A percentile compares a stretch with the other conserved stretches of the same genome.
phyloP scores from a whole-genome alignment of 805 yeast species.

The Teunomyces tritomae region DNA sequence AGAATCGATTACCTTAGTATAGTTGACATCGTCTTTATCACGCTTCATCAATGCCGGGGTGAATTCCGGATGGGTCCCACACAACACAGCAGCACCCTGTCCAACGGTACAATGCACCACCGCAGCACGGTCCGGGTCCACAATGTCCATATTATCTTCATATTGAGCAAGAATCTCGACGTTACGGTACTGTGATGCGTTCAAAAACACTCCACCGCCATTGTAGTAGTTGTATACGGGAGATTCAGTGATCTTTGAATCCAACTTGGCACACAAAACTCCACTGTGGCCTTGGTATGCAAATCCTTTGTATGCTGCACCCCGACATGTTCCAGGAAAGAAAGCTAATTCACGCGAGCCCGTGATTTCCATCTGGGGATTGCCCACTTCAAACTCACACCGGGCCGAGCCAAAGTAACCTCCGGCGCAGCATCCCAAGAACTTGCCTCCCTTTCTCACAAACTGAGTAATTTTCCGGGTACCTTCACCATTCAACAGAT shows the following conservation, averaged over 20 bases:
- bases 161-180: conserved; percentile 77
- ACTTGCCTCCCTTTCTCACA: conserved; percentile 77
- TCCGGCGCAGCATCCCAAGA: conserved; percentile 92
- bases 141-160: conserved; percentile 53
- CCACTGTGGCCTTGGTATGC: conserved; percentile 75
- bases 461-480: conserved; percentile 58
- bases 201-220: conserved; percentile 87
- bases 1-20: conserved; percentile 28
- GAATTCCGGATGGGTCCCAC: conserved; percentile 92
- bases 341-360: conserved; percentile 82
- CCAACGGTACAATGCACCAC: conserved; percentile 68
- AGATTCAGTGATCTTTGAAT: conserved; percentile 22
- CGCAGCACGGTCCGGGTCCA: conserved; percentile 55
- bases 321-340: conserved; percentile 81
- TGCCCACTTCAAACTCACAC: conserved; percentile 83
- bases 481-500: conserved; percentile 67
- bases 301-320: conserved; percentile 80
- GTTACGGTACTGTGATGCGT: conserved; percentile 57
- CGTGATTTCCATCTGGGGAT: conserved; percentile 67
- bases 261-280: conserved; percentile 56
- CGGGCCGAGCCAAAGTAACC: conserved; percentile 77
- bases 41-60: conserved; percentile 50
- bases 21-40: conserved; percentile 24
- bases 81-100: conserved; percentile 68
- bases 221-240: conserved; percentile 58